A percentile compares a stretch with the other conserved stretches of the same genome.
Conservation (phyloP, 228 moss, liverwort and hornwort genomes). For the Sphagnum magellanicum region DNA sequence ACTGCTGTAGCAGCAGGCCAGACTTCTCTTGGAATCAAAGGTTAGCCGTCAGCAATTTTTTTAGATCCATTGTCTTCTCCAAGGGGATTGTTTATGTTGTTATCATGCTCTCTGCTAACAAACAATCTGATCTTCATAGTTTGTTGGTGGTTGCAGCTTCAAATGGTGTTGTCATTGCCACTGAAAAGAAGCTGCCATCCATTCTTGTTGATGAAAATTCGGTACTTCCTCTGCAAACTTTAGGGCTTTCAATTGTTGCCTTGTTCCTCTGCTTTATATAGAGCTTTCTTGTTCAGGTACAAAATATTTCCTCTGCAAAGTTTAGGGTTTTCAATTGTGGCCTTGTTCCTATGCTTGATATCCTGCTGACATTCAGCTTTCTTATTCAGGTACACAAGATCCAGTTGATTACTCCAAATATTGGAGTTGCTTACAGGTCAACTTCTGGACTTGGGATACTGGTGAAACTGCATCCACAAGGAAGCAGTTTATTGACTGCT, state of each 20-base stretch:
- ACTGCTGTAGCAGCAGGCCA: constrained; percentile 97
- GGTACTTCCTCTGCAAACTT: constrained; percentile 24
- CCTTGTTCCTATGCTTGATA: neutral
- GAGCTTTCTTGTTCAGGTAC: no score
- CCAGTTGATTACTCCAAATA: constrained; percentile 74
- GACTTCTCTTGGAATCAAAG: constrained; percentile 92
- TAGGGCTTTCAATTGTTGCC: no score
- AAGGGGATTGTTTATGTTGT: neutral
- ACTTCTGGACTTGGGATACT: neutral
- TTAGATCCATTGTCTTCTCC: neutral
- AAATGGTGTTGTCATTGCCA: constrained; percentile 96
- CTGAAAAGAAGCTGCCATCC: constrained; percentile 94
- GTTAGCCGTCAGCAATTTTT: constrained; percentile 11
- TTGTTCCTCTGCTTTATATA: neutral
- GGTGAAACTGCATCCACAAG: no score
- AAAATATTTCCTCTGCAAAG: no score
- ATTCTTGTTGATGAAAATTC: constrained; percentile 88
- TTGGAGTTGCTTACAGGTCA: constrained; percentile 93
- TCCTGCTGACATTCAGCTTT: neutral
- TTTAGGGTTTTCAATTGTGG: no score
- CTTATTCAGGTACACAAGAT: constrained; percentile 75
- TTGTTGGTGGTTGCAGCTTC: constrained; percentile 41
- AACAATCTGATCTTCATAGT: neutral
- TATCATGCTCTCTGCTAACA: no score
- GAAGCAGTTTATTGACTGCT: no score